Conservation (phyloP, 257 asterid genomes). For the Cinchona pubescens region DNA sequence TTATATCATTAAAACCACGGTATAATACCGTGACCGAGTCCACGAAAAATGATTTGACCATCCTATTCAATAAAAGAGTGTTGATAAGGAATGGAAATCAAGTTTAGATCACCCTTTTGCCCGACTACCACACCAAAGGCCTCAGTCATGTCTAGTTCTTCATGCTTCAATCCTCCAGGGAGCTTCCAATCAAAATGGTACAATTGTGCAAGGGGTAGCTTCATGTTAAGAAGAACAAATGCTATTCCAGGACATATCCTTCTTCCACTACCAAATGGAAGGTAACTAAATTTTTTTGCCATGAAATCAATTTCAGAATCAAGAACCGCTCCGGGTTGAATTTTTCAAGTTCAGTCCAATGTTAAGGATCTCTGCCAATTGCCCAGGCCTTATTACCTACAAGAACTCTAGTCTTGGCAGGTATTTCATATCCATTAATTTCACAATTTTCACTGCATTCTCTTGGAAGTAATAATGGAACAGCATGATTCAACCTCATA, state of each 20-base stretch:
- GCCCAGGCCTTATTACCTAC: conserved; percentile 20
- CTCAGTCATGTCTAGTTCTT: conserved; percentile 10
- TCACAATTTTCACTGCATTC: conserved; percentile 10
- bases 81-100: not conserved
- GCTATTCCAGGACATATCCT: conserved; percentile 15
- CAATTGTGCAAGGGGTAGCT: conserved; percentile 11
- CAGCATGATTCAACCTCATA: conserved; percentile 6
- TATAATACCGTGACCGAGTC: too few species aligned
- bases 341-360: conserved; percentile 15
- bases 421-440: conserved; percentile 3
- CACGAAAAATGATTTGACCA: too few species aligned
- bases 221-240: conserved; percentile 7
- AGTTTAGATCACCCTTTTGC: not conserved
- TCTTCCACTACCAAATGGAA: conserved; percentile 10
- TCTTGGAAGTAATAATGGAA: conserved; percentile 18
- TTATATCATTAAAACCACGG: too few species aligned
- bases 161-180: not conserved
- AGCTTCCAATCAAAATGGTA: conserved; percentile 9
- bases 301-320: conserved; percentile 3
- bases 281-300: not conserved
- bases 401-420: conserved; percentile 8
- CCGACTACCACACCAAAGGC: not conserved
- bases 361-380: conserved; percentile 10
- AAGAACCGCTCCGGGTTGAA: conserved; percentile 8
- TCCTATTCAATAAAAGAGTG: not conserved